Percentiles rank a stretch among this genome's conserved stretches.
phyloP scores from a whole-genome alignment of 2,329 filamentous ascomycete genomes.

The Zymoseptoria tritici region DNA sequence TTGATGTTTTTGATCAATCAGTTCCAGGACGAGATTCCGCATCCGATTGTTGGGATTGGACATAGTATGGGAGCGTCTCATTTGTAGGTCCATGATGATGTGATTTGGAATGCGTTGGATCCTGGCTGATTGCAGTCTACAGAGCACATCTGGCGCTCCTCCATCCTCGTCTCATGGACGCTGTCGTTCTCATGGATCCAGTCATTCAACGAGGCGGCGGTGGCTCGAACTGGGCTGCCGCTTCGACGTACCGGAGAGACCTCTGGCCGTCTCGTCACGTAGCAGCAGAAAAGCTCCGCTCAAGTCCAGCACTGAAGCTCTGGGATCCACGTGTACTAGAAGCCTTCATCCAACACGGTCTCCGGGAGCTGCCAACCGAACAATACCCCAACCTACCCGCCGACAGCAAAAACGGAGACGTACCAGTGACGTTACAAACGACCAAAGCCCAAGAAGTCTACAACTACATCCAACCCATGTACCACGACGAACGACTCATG shows the following conservation, averaged over 20 bases:
- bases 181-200: constrained; percentile 73
- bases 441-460: constrained; percentile 80
- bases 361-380: constrained; percentile 60
- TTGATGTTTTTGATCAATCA: constrained; percentile 78
- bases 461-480: constrained; percentile 5
- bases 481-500: constrained; percentile 4
- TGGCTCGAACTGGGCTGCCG: constrained; percentile 29
- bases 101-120: not conserved
- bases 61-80: constrained; percentile 69
- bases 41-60: constrained; percentile 76
- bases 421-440: constrained; percentile 64
- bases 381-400: constrained; percentile 42
- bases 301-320: constrained; percentile 62
- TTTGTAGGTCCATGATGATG: constrained; percentile 1
- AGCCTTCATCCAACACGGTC: constrained; percentile 60
- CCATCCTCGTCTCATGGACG: constrained; percentile 70
- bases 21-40: constrained; percentile 69
- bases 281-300: constrained; percentile 55
- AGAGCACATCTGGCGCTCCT: constrained; percentile 65
- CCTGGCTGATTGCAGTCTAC: constrained; percentile 41
- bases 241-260: constrained; percentile 67
- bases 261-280: constrained; percentile 67
- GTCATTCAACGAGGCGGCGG: constrained; percentile 54
- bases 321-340: constrained; percentile 79
- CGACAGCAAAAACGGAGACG: constrained; percentile 13